Base-by-base conservation (phyloP, 257 asterid genomes). In the Solanum chilense region DNA sequence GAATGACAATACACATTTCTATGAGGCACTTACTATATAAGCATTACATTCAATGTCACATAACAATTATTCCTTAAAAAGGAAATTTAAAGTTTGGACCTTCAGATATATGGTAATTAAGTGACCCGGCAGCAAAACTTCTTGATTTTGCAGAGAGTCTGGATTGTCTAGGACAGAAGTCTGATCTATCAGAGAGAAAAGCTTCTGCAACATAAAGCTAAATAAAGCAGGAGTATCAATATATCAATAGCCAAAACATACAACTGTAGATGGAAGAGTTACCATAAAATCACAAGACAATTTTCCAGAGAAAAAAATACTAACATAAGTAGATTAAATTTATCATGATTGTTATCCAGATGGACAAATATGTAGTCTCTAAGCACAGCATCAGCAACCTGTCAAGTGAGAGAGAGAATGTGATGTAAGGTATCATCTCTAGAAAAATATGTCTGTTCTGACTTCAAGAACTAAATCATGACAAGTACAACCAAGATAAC, bases 171-270 rank as follows among this genome's bases (percentile, higher is more conserved):
- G 97, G 70, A 93, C 93, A 83, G 99, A 97, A 87, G 99, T 97
- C 91, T 95, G 98, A 92, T 97, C 99, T 86, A 95, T 93, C 5
- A 97, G 93, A 90, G 99, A 97, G 87, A 97, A 97, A 89, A 97
- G 93, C 93, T 97, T 97, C 99, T 96, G 99, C 94, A 97, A 91
- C 99, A 97, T 93, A 88, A 94, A 94, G 92, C 99, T 97, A 89
- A 69, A 64, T 31, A 90, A 88, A 87, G 85, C 35, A 83, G 56
- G 87, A 85, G 60, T 41, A 87, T 91, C 20, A 92, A 91, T 86
- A 73, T 31, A 71, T 49, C 49, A 71, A 83, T 25, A 31, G 68
- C 20, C 60, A 15, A 75, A 64, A 33, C 86, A 33, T 25, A 47
- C 37, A 75, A 27, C 80, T 29, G 33, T 44, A 41, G 47, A 75